Base-by-base conservation (phyloP, 73 alveolate genomes). In the Paramecium bursaria region DNA sequence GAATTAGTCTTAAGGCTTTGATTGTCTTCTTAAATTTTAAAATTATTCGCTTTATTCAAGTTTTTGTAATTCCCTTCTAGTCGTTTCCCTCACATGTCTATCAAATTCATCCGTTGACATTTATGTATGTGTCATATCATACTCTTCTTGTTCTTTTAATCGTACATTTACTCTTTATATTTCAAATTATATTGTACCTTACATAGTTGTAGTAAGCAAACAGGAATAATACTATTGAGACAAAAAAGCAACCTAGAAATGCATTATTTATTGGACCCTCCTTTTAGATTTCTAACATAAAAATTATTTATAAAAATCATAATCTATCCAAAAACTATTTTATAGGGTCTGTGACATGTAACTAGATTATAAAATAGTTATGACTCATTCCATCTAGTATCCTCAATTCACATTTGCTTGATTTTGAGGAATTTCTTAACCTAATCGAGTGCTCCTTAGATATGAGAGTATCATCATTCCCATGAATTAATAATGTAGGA, bases 401-500 rank as follows among this genome's bases (percentile, higher is more conserved):
- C 33, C 44, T 2, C 22, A 67, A 42, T 21, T 67, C 57, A 21
- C 22, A 35, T 31, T 39, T 31, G 7, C 82, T 57, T 39, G 33
- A 30, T 7, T 47, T 21, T 4, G n/a, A n/a, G n/a, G 26, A n/a
- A 39, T 61, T 48, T 82, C 51, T 79, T 15, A 79, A 46, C 54
- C 54, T 33, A 2, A 79, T 48, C 4, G 89, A 79, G 42, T 79
- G 89, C 11, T 61, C 27, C 33, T 79, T 53, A 23, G 99, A 99
- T 39, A 97, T 96, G 48, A 96, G 85, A 60, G 74, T 96, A 74
- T 97, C 99, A 74, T 87, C 86, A 75, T 91, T 92, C 46, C 99
- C 99, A 91, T 97, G 99, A 51, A 97, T 95, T 75, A 97, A 85
- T 74, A 95, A 88, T 48, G 94, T 94, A 30, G 98, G 98, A 54